Evolutionary conservation across 148 eudicot genomes (phyloP).

Genomic region (Cornus controversa): DNA sequence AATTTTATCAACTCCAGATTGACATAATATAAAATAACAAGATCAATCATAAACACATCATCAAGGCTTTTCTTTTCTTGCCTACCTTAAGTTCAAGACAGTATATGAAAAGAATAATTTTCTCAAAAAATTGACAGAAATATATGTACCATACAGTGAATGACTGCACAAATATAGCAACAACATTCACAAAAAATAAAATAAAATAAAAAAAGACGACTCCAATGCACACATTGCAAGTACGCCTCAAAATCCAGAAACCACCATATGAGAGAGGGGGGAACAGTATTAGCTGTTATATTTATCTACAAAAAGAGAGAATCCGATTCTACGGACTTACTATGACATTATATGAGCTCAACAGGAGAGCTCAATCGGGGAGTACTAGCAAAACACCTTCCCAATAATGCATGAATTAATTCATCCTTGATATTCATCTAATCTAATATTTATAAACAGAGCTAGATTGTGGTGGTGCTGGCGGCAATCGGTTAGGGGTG

Average conservation of each 20-base stretch:
- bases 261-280: no score
- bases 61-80: no score
- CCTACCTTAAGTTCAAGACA: no score
- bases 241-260: no score
- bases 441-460: slow-evolving; percentile 55
- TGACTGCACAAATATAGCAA: not conserved
- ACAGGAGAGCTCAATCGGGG: slow-evolving; percentile 33
- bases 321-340: slow-evolving; percentile 43
- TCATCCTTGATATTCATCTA: slow-evolving; percentile 1
- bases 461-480: slow-evolving; percentile 60
- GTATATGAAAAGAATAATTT: no score
- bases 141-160: not conserved
- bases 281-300: not conserved
- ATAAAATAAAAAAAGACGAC: no score
- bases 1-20: no score
- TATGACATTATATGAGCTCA: slow-evolving; percentile 32
- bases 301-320: slow-evolving; percentile 53
- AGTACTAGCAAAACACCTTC: slow-evolving; percentile 33
- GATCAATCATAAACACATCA: no score
- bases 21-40: no score
- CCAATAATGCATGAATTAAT: slow-evolving; percentile 40
- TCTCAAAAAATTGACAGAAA: no score
- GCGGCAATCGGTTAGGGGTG: slow-evolving; percentile 83
- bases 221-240: not conserved
- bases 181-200: not conserved